Conservation (phyloP, 2,329 filamentous ascomycete species). For the Neofusicoccum ribis region DNA sequence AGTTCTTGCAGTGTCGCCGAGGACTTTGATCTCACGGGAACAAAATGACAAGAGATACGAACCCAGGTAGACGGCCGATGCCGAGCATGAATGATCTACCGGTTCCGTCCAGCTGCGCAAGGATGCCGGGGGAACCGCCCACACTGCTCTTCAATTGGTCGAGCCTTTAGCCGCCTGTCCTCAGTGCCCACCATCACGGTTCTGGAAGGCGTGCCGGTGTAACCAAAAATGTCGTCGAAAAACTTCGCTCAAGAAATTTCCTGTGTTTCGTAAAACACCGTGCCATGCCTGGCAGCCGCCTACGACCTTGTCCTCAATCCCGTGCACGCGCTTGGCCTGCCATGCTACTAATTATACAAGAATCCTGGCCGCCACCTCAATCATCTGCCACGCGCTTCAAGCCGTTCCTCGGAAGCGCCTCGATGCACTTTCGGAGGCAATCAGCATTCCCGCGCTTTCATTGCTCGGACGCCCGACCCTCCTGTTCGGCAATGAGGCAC, state of each 20-base stretch:
- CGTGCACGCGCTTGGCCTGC: not conserved
- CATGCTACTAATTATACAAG: slow-evolving; percentile 13
- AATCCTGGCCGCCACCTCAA: not conserved
- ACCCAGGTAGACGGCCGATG: not conserved
- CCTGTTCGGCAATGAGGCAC: slow-evolving; percentile 6
- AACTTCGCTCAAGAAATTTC: not conserved
- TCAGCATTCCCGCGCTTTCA: not conserved
- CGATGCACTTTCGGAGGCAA: not conserved
- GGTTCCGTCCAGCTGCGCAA: slow-evolving; percentile 1
- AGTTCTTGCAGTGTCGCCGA: not conserved
- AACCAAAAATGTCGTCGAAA: not conserved
- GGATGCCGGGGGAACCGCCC: not conserved
- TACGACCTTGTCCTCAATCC: not conserved
- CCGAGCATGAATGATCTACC: slow-evolving; percentile 8
- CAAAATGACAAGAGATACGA: not conserved
- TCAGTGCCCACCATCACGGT: not conserved
- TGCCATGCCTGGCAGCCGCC: slow-evolving; percentile 5
- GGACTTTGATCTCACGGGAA: not conserved
- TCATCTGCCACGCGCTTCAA: not conserved
- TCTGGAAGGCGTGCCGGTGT: slow-evolving; percentile 2
- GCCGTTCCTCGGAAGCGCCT: not conserved
- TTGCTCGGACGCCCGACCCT: not conserved
- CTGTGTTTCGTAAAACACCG: not conserved
- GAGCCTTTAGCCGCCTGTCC: slow-evolving; percentile 10
- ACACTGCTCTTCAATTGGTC: not conserved